phyloP scores from a whole-genome alignment of 805 yeast species.

The Kodamaea kakaduensis region DNA sequence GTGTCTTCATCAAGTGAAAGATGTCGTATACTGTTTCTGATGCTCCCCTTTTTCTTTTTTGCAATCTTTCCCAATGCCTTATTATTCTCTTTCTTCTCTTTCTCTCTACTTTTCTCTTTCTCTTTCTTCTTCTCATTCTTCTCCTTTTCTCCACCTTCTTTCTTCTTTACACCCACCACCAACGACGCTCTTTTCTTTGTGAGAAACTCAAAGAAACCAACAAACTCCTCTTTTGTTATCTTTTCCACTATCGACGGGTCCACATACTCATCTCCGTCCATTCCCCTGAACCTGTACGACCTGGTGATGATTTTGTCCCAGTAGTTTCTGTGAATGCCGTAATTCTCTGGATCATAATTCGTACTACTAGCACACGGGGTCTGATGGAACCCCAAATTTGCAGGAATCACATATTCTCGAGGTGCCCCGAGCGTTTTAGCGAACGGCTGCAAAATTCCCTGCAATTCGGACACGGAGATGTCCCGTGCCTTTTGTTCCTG shows the following conservation, averaged over 20 bases:
- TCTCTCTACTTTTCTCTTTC: not conserved
- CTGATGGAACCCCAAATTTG: conserved; percentile 19
- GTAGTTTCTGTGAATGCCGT: conserved; percentile 37
- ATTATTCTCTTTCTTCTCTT: not conserved
- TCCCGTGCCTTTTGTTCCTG: conserved; percentile 34
- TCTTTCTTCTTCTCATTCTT: conserved; percentile 1
- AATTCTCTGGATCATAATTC: conserved; percentile 16
- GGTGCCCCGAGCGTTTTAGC: conserved; percentile 15
- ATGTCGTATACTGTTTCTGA: not conserved
- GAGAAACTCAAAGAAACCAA: conserved; percentile 9
- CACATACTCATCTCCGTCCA: conserved; percentile 27
- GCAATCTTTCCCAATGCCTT: not conserved
- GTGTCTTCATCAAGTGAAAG: not conserved
- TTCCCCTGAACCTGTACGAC: conserved; percentile 38
- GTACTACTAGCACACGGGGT: conserved; percentile 28
- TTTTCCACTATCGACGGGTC: conserved; percentile 28
- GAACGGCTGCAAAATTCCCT: conserved; percentile 34
- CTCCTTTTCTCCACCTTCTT: not conserved
- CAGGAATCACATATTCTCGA: conserved; percentile 13
- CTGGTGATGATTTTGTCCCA: conserved; percentile 49
- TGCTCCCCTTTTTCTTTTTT: not conserved
- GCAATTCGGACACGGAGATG: conserved; percentile 34
- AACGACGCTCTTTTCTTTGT: conserved; percentile 10
- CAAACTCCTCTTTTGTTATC: conserved; percentile 22
- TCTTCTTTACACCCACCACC: conserved; percentile 11